Base-by-base conservation (phyloP, 805 yeast species). In the Kazachstania africana region DNA sequence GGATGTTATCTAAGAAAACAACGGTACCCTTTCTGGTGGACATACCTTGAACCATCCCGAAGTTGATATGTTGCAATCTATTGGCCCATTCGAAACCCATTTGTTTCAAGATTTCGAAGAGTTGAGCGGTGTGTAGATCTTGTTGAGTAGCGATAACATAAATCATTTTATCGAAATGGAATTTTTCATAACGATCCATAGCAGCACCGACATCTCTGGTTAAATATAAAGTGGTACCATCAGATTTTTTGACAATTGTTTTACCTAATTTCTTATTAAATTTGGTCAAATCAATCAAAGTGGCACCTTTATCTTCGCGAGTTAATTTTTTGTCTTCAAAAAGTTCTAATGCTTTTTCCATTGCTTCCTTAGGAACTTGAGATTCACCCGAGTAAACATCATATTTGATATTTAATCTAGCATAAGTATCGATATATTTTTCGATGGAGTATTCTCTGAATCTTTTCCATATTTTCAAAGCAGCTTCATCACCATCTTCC, bases 11-110 rank as follows among this genome's bases (percentile, higher is more conserved):
- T 50, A 91, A 70, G 70, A 91, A 91, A n/a, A 91, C 97, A 40
- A 91, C 99, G 22, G 95, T 91, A 45, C 99, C 99, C 61, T 77
- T 82, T 66, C 99, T 78, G 36, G 98, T 91, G 17, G 94, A 80
- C 99, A 91, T 91, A 47, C 98, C 98, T 52, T 74, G 80, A 31
- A 91, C 98, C 94, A 91, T 80, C 59, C 99, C 99, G 47, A 87
- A 91, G 62, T 80, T 88, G 47, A 91, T 71, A 59, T 88, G 97
- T 49, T 68, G 70, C 46, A 88, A 65, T 36, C 68, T 70, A 41
- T 72, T 63, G 30, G 94, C 87, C 95, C 95, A 91, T 39, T 73
- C 78, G 56, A 68, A 74, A 28, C 83, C 95, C 79, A 88, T 71
- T 60, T 82, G 82, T 48, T 87, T 87, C 53, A 91, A 66, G 44